Conservation (phyloP, 2,329 filamentous ascomycete species). For the Didymella pinodella region DNA sequence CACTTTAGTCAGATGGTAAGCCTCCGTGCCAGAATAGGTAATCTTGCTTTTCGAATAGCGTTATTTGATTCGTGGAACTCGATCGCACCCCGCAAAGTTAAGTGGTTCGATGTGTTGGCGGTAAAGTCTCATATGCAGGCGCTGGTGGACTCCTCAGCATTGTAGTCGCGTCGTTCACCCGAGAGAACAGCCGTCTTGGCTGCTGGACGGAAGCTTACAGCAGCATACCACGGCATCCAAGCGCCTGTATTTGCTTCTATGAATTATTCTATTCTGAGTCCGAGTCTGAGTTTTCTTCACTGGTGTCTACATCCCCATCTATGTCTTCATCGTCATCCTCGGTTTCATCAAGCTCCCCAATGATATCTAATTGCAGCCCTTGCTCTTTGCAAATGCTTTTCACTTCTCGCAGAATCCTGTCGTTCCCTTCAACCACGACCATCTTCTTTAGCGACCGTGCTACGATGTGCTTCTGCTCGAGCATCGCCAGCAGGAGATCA, state of each 20-base stretch:
- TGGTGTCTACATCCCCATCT: slow-evolving; percentile 1
- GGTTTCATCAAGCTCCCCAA: slow-evolving; percentile 54
- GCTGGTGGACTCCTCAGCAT: not conserved
- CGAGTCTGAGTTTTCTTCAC: slow-evolving; percentile 5
- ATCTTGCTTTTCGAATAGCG: not conserved
- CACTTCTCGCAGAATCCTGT: slow-evolving; percentile 31
- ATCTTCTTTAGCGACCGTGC: slow-evolving; percentile 37
- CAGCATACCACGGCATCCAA: not conserved
- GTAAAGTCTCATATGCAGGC: not conserved
- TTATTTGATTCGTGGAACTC: slow-evolving; percentile 6
- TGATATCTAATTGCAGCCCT: slow-evolving; percentile 52
- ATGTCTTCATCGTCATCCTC: slow-evolving; percentile 1
- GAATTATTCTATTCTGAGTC: not conserved
- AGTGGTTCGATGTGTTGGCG: not conserved
- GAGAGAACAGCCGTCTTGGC: slow-evolving; percentile 4
- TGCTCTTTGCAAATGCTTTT: slow-evolving; percentile 36
- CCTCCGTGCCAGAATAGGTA: slow-evolving; percentile 2
- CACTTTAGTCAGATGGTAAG: not conserved
- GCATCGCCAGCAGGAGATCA: slow-evolving; percentile 37
- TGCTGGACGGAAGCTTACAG: not conserved
- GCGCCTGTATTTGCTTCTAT: not conserved
- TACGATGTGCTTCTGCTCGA: slow-evolving; percentile 39
- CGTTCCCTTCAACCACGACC: slow-evolving; percentile 39
- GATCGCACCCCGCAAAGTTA: slow-evolving; percentile 2
- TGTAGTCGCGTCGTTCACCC: not conserved